Base-by-base conservation (phyloP, 1,284 basidiomycete genomes). In the Sphaerobolus stellatus region DNA sequence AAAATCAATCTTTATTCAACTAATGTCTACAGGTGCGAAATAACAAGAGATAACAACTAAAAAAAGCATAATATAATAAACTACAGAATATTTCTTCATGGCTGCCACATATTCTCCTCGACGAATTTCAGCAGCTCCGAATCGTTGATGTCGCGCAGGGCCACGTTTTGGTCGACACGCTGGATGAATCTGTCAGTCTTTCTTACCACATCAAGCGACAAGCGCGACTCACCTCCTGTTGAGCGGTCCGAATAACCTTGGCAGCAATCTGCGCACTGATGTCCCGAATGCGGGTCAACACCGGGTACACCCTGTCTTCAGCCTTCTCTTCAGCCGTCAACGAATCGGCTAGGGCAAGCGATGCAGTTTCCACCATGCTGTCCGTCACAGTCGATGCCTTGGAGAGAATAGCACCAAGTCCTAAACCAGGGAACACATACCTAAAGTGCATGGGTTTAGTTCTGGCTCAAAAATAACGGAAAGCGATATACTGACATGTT, bases 401-500 rank as follows among this genome's bases (percentile, higher is more conserved):
- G 38, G 82, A 75, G 41, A 91, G 74, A 62, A 94, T 87, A 7
- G 88, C 77, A 46, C 88, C 92, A 30, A 96, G 78, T 7, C 93
- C 93, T 50, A 95, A 77, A 52, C 90, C 89, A 72, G 72, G 72
- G 56, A 62, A 66, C 51, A 66, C 50, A 58, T 48, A 40, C 55
- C 36, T 54, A 33, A 44, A 31, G 13, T 38, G 29, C 24, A 20
- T 28, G 9, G 20, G 40, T 46, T 55, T 56, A 56, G 50, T 59
- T 48, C 51, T 59, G 20, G 45, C 24, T 54, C 56, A 55, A 38
- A 60, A 59, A 56, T 66, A 60, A 48, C 62, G 58, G 54, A 56
- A 58, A 60, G 62, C 61, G 83, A 75, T 86, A 87, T 65, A 87
- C 84, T 66, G 86, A 89, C 87, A 93, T 92, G 73, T 94, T 95